These are phyloP conservation scores for Eimeria maxima DNA, from an alignment of 169 alveolate species.

Conservation along the genomic window DNA sequence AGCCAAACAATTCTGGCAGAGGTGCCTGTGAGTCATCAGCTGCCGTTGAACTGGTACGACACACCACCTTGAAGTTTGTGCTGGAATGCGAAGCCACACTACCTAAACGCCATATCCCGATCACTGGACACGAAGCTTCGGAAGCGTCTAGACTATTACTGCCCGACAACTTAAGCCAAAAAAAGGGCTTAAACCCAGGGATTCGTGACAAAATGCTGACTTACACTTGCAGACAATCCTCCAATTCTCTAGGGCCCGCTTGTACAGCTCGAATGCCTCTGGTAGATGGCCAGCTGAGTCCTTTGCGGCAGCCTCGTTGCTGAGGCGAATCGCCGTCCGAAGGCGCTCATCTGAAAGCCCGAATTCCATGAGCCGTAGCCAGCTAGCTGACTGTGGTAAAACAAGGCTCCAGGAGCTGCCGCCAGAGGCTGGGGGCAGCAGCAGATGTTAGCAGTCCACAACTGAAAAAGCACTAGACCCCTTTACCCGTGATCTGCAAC, in stretches of 20 bases:
- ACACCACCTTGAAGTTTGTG: background rate
- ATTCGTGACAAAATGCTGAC: background rate
- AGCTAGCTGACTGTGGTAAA: constrained; percentile 9
- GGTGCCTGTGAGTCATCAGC: background rate
- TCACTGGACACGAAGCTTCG: background rate
- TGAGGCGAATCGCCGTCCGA: constrained; percentile 82
- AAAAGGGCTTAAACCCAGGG: background rate
- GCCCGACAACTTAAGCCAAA: background rate
- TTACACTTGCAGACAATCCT: constrained; percentile 81
- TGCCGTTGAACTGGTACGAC: background rate
- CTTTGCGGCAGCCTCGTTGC: constrained; percentile 84
- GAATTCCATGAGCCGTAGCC: constrained; percentile 67
- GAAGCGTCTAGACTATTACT: background rate
- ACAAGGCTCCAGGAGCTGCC: background rate
- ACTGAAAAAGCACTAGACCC: background rate
- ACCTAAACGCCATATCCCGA: background rate
- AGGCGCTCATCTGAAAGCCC: constrained; percentile 79
- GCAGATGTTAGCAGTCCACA: background rate
- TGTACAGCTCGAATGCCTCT: constrained; percentile 86
- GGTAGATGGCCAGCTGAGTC: constrained; percentile 83
- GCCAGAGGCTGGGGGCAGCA: background rate
- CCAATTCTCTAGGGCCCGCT: constrained; percentile 84
- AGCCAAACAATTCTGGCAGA: background rate
- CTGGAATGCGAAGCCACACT: background rate
- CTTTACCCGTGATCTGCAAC: constrained; percentile 6